Conservation (phyloP, 345 rosid genomes). For the Abelmoschus esculentus region DNA sequence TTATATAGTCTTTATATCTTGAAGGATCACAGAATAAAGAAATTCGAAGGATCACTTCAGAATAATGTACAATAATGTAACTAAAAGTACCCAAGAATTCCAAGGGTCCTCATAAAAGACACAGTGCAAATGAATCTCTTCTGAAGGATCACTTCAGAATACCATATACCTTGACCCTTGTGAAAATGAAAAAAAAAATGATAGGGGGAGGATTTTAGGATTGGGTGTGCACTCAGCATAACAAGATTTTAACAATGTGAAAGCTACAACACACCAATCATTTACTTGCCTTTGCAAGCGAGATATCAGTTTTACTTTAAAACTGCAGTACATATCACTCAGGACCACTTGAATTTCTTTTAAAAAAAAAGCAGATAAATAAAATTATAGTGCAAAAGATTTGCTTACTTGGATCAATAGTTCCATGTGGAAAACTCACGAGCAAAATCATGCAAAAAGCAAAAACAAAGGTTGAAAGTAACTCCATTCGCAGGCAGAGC, state of each 20-base stretch:
- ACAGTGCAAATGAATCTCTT: neutral
- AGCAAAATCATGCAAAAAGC: slow-evolving; percentile 98
- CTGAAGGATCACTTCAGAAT: neutral
- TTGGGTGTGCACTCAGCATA: neutral
- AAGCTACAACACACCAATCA: neutral
- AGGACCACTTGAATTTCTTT: neutral
- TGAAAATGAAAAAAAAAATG: neutral
- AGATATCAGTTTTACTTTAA: neutral
- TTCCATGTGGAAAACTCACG: slow-evolving; percentile 93
- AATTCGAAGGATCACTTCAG: no score
- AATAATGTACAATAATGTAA: neutral
- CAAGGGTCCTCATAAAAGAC: neutral
- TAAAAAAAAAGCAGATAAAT: neutral
- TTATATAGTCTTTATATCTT: neutral
- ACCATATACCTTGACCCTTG: slow-evolving; percentile 2
- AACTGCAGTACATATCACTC: neutral
- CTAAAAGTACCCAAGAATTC: neutral
- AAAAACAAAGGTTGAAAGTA: slow-evolving; percentile 89
- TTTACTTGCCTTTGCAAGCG: neutral
- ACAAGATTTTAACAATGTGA: neutral
- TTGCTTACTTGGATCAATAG: slow-evolving; percentile 92
- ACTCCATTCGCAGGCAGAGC: slow-evolving; percentile 98
- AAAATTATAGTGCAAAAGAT: neutral
- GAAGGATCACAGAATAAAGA: neutral
- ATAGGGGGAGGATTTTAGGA: neutral